These are phyloP conservation scores for Linum usitatissimum DNA, from an alignment of 345 rosid species.

Conservation along the genomic window DNA sequence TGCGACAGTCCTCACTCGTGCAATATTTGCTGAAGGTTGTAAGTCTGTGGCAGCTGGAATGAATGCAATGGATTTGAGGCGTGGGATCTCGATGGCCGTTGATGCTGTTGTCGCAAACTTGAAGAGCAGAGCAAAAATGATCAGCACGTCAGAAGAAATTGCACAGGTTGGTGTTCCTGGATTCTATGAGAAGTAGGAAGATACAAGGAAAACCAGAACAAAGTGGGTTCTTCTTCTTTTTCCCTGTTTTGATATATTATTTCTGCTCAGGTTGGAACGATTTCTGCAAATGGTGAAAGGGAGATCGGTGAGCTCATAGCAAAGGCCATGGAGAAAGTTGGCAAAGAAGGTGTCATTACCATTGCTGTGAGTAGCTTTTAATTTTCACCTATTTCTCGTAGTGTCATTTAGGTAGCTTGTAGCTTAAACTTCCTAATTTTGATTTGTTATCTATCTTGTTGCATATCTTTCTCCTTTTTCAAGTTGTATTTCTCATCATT, in stretches of 20 bases:
- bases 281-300: slow-evolving; percentile 94
- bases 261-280: slow-evolving; percentile 94
- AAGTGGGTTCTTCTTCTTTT: too few relatives aligned
- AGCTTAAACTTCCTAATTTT: background rate
- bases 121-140: slow-evolving; percentile 90
- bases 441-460: background rate
- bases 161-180: slow-evolving; percentile 49
- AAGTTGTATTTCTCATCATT: background rate
- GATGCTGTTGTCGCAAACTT: slow-evolving; percentile 62
- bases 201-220: too few relatives aligned
- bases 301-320: slow-evolving; percentile 98
- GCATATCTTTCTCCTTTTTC: slow-evolving; percentile 1
- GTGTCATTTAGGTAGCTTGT: background rate
- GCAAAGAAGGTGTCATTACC: slow-evolving; percentile 98
- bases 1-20: slow-evolving; percentile 20
- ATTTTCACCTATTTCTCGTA: background rate
- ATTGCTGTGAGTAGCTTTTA: slow-evolving; percentile 46
- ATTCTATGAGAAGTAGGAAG: too few relatives aligned
- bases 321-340: slow-evolving; percentile 99
- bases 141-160: slow-evolving; percentile 94
- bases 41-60: slow-evolving; percentile 23
- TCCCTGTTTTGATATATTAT: too few relatives aligned
- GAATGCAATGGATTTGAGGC: slow-evolving; percentile 9
- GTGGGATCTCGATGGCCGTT: slow-evolving; percentile 6
- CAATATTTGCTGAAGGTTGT: slow-evolving; percentile 19